phyloP scores from a whole-genome alignment of 352 stramenopile species.

The Globisporangium irregulare region DNA sequence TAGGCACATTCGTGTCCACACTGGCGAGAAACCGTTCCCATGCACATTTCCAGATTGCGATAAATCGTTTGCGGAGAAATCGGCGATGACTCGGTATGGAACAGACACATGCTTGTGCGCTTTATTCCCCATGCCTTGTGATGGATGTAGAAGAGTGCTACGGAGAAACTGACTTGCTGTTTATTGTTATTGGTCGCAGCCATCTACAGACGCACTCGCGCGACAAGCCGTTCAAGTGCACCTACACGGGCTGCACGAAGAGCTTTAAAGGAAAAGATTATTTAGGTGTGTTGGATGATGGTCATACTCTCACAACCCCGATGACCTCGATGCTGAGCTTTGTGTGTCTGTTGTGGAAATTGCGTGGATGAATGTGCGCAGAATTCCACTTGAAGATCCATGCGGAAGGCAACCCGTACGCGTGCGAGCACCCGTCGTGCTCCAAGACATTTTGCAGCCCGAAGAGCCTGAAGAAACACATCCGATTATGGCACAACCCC shows the following conservation, averaged over 20 bases:
- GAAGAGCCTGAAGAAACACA: conserved; percentile 84
- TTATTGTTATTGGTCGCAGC: conserved; percentile 20
- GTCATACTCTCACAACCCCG: not conserved
- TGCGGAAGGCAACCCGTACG: conserved; percentile 75
- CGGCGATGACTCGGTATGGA: conserved; percentile 78
- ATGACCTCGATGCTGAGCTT: not conserved
- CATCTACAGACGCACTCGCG: conserved; percentile 84
- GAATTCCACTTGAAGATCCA: conserved; percentile 88
- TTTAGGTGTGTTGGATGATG: conserved; percentile 28
- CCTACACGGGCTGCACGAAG: conserved; percentile 81
- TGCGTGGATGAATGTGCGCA: not conserved
- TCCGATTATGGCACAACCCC: conserved; percentile 78
- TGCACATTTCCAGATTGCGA: conserved; percentile 81
- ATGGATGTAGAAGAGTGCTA: not conserved
- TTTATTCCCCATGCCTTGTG: not conserved
- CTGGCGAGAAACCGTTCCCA: conserved; percentile 84
- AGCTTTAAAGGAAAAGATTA: conserved; percentile 89
- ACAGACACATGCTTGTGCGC: not conserved
- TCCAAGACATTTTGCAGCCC: conserved; percentile 84
- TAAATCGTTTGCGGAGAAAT: conserved; percentile 89
- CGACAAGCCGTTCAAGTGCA: conserved; percentile 86
- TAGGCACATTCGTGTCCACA: conserved; percentile 86
- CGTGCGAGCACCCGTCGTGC: conserved; percentile 74
- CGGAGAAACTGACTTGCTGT: not conserved
- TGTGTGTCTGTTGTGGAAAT: conserved; percentile 5